Conservation (phyloP, 1,284 basidiomycete species). For the Hortiboletus rubellus region DNA sequence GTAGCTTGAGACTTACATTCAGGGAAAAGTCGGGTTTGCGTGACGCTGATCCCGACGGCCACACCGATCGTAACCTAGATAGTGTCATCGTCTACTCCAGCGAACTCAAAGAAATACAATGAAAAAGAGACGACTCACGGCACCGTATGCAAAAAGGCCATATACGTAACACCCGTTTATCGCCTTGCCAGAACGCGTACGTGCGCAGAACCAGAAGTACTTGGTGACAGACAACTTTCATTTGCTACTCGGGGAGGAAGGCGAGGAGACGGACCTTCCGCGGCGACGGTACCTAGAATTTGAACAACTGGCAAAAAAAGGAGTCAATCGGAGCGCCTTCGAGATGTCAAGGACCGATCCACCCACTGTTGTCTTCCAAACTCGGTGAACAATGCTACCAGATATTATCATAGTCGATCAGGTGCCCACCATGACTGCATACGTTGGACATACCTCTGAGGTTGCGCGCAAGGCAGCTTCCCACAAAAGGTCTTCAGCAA, state of each 20-base stretch:
- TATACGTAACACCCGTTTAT: slow-evolving; percentile 15
- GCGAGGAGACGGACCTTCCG: slow-evolving; percentile 12
- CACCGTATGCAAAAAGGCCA: slow-evolving; percentile 10
- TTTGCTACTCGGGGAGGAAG: background rate
- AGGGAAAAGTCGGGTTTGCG: slow-evolving; percentile 5
- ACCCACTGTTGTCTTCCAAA: slow-evolving; percentile 2
- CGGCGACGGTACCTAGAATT: slow-evolving; percentile 6
- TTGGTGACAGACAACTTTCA: no score
- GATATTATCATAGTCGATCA: background rate
- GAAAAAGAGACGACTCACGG: background rate
- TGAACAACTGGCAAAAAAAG: slow-evolving; percentile 15
- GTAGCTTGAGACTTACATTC: background rate
- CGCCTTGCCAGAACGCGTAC: background rate
- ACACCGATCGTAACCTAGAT: slow-evolving; percentile 7
- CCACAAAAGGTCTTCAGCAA: background rate
- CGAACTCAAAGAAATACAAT: background rate
- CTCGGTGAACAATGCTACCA: slow-evolving; percentile 2
- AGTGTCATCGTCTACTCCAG: background rate
- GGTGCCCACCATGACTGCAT: background rate
- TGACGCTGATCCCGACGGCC: background rate
- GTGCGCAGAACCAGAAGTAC: no score
- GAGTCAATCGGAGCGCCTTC: background rate
- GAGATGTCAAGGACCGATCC: background rate
- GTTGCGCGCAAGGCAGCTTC: slow-evolving; percentile 11
- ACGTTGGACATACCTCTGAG: slow-evolving; percentile 6